Evolutionary conservation across 192 early-diverging fungal genomes (phyloP), one percentile per base, ranked within the genome.

Genomic region (Podila epicladia): DNA sequence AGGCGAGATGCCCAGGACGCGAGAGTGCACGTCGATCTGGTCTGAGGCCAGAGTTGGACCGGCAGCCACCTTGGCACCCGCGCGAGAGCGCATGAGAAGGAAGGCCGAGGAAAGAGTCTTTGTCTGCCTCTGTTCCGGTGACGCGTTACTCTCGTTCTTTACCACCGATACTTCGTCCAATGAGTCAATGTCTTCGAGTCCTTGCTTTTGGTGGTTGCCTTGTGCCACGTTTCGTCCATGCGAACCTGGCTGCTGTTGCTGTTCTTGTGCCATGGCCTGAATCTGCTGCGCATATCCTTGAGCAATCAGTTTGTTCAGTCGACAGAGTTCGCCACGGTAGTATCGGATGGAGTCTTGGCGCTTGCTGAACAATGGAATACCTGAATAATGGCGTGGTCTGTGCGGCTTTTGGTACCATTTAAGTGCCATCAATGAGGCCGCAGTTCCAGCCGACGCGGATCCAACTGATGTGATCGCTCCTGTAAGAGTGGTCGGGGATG

Each of bases 381-480:
- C 71, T 0, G 35, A 17, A 22, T 65, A 73, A 45, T 73, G 71
- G 15, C 55, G 33, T 13, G 71, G 71, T 9, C 71, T 33, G 48
- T 57, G 28, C 2, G 71, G 71, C 31, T 73, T 66, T n/a, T 73
- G 71, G 22, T 26, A 73, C 71, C 71, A 73, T 26, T 65, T 73
- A 7, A 73, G 31, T 9, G 58, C 53, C 0, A 64, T 24, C 15
- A 73, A 20, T 24, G 38, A 53, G 20, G 37, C 37, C 1, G 71
- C 50, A 24, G 24, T 60, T 41, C 41, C 41, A 7, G 55, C 58
- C 24, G 7, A 45, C 22, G 19, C 15, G 41, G 41, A 45, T 2
- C 15, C 12, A 45, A 17, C 41, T 11, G 41, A 45, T 15, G 41
- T 45, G 41, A 45, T 17, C 41, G 13, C 41, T 17, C 41, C 15